Base-by-base conservation (phyloP, 768 basidiomycete species). In the Boletus sensibilis region DNA sequence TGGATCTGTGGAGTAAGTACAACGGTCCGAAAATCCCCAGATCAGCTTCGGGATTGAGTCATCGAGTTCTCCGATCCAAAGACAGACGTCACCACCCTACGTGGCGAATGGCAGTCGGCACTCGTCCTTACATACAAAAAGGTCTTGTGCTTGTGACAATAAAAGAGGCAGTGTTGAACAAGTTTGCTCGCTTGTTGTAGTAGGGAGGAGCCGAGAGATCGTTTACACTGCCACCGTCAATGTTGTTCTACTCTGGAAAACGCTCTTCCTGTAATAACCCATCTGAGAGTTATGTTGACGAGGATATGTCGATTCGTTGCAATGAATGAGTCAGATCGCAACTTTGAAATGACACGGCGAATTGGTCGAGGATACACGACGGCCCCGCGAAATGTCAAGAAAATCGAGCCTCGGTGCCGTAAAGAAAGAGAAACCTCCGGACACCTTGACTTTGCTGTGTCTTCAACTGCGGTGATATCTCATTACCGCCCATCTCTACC, bases 361-460 rank as follows among this genome's bases (percentile, higher is more conserved):
- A 8, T 31, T 8, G 14, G 18, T 18, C 35, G 20, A 31, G 31
- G 23, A 14, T 35, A 39, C 10, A 10, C 9, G 33, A 44, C 46
- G 53, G 63, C 9, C 37, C 62, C 54, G 58, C 52, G 39, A 39
- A 21, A 18, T 29, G 44, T 43, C 50, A 13, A 51, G 42, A n/a
- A 40, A 40, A 38, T 27, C 10, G 16, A 38, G 10, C 18, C 7
- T 52, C 49, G 57, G 55, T 57, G 21, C 59, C 60, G 63, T 49
- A 46, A 43, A 11, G 8, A 18, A 21, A 34, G 1, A 25, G 5
- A 3, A 18, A 4, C 51, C 66, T 57, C 55, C 64, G 3, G 64
- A 66, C 67, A 68, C 66, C 55, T 16, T 12, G 9, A 38, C 2
- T 12, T 20, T 55, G 57, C 58, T 57, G 52, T 56, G 31, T 35